Percentiles rank a stretch among this genome's conserved stretches.
These are phyloP conservation scores for Eimeria tenella DNA, from an alignment of 169 alveolate species.

Conservation along the genomic window DNA sequence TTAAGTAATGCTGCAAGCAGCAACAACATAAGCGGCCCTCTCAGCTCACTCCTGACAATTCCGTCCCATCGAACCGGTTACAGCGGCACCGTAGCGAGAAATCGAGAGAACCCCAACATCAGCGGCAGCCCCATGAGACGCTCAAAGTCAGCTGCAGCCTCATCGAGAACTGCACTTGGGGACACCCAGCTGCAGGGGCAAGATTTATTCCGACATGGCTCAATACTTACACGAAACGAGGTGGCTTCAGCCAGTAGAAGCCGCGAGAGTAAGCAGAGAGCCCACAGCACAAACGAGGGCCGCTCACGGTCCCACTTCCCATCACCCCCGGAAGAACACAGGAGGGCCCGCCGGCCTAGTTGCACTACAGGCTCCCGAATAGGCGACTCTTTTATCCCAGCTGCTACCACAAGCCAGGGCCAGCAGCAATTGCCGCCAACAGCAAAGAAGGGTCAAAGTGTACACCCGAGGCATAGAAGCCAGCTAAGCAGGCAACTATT, in stretches of 20 bases:
- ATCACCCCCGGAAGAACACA: not conserved
- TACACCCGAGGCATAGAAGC: slow-evolving; percentile 7
- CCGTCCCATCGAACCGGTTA: slow-evolving; percentile 11
- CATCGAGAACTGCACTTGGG: slow-evolving; percentile 38
- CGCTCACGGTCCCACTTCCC: slow-evolving; percentile 33
- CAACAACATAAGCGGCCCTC: slow-evolving; percentile 4
- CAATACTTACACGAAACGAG: slow-evolving; percentile 30
- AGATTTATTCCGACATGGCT: slow-evolving; percentile 35
- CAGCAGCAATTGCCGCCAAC: slow-evolving; percentile 34
- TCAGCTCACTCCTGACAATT: slow-evolving; percentile 44
- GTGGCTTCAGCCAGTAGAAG: slow-evolving; percentile 36
- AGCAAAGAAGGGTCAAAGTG: not conserved
- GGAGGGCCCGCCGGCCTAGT: slow-evolving; percentile 29
- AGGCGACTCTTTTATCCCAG: slow-evolving; percentile 29
- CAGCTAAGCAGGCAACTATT: slow-evolving; percentile 39
- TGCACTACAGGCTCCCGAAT: slow-evolving; percentile 17
- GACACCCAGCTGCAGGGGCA: slow-evolving; percentile 41
- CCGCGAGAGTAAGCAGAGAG: slow-evolving; percentile 45
- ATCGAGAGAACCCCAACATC: not conserved
- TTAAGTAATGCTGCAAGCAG: not conserved
- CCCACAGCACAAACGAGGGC: slow-evolving; percentile 53
- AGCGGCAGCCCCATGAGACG: slow-evolving; percentile 71
- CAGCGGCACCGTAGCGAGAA: slow-evolving; percentile 5
- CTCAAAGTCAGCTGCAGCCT: slow-evolving; percentile 53
- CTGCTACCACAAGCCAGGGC: not conserved